Evolutionary conservation across 305 asterid species (phyloP).

Genomic region (Solanum hybrid): DNA sequence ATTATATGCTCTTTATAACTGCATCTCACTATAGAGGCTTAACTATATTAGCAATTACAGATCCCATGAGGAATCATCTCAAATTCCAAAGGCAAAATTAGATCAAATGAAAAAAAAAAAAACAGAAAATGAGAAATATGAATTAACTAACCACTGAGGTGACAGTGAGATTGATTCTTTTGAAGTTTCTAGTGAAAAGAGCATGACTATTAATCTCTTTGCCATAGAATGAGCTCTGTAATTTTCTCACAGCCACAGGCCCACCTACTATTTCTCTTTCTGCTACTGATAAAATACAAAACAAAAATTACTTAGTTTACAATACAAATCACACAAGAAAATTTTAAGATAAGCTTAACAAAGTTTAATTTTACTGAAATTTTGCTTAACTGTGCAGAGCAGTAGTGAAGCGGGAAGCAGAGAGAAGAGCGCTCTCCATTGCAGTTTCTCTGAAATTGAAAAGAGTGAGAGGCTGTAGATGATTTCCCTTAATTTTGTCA

Average conservation of each 20-base stretch:
- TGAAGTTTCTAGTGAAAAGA: constrained; percentile 12
- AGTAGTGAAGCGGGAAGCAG: constrained; percentile 38
- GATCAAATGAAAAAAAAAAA: not conserved
- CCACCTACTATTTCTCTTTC: constrained; percentile 27
- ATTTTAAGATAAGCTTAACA: not conserved
- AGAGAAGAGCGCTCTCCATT: constrained; percentile 46
- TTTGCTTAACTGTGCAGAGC: constrained; percentile 31
- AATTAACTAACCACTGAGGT: constrained; percentile 45
- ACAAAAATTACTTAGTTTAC: not conserved
- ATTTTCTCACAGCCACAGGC: constrained; percentile 11
- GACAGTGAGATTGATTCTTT: constrained; percentile 27
- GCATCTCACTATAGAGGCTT: not conserved
- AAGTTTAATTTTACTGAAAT: not conserved
- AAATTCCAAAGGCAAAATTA: not conserved
- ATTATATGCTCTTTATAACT: not conserved
- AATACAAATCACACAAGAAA: not conserved
- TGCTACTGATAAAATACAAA: constrained; percentile 8
- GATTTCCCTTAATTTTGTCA: not conserved
- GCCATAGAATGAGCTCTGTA: constrained; percentile 34
- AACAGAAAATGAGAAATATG: not conserved
- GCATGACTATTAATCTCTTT: constrained; percentile 16
- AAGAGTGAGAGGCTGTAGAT: not conserved
- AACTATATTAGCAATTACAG: not conserved
- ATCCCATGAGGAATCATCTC: not conserved
- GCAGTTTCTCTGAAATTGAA: not conserved